phyloP scores from a whole-genome alignment of 2,329 filamentous ascomycete genomes.

The Aschersonia sp. region DNA sequence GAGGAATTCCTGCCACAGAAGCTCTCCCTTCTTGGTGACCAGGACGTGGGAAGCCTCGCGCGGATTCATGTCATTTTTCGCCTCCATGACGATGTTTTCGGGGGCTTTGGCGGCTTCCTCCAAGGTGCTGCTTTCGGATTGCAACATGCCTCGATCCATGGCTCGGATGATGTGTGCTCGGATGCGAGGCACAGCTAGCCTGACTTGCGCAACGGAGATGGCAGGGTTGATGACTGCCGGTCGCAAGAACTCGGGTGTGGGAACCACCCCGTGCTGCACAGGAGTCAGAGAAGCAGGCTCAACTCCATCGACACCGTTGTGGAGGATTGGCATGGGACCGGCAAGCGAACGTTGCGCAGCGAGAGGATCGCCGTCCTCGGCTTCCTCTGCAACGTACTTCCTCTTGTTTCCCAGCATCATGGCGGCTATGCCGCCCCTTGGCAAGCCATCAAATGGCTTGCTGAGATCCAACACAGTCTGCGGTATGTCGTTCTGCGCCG shows the following conservation, averaged over 20 bases:
- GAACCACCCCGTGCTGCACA: constrained; percentile 43
- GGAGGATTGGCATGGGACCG: constrained; percentile 59
- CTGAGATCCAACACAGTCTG: constrained; percentile 79
- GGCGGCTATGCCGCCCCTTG: constrained; percentile 72
- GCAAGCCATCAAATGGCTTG: constrained; percentile 85
- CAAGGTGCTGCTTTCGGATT: constrained; percentile 31
- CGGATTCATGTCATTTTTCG: constrained; percentile 63
- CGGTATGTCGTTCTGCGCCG: constrained; percentile 53
- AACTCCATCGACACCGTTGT: constrained; percentile 63
- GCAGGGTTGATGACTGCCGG: constrained; percentile 77
- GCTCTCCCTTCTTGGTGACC: constrained; percentile 63
- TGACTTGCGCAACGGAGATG: constrained; percentile 66
- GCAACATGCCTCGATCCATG: constrained; percentile 51
- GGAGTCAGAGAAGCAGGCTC: constrained; percentile 56
- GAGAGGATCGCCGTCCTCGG: constrained; percentile 50
- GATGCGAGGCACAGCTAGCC: constrained; percentile 78
- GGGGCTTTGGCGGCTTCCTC: constrained; percentile 49
- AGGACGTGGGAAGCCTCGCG: constrained; percentile 76
- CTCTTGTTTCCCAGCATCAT: constrained; percentile 89
- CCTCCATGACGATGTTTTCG: constrained; percentile 72
- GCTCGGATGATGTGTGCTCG: constrained; percentile 70
- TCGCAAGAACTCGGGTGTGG: constrained; percentile 70
- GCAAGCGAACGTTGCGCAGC: constrained; percentile 37
- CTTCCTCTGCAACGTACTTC: constrained; percentile 59
- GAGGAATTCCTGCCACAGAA: constrained; percentile 88